A percentile compares a stretch with the other conserved stretches of the same genome.
Conservation (phyloP, 345 rosid species). For the Theobroma cacao region DNA sequence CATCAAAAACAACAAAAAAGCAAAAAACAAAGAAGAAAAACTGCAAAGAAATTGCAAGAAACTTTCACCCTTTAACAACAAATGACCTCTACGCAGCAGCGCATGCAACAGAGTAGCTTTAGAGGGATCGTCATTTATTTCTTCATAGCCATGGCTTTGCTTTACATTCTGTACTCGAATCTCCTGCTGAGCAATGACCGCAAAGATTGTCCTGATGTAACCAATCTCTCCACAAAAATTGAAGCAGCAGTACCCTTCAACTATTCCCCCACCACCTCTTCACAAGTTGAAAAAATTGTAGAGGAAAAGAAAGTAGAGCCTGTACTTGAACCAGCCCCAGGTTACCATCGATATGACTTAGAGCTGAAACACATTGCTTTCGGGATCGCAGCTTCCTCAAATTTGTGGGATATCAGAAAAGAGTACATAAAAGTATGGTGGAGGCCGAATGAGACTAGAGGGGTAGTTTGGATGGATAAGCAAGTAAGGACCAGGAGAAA, state of each 20-base stretch:
- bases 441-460: constrained; percentile 66
- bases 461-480: constrained; percentile 74
- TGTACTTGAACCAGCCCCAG: constrained; percentile 14
- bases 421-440: constrained; percentile 84
- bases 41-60: constrained; percentile 4
- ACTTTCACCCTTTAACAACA: neutral
- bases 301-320: neutral
- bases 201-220: constrained; percentile 20
- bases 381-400: constrained; percentile 71
- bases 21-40: constrained; percentile 15
- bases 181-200: constrained; percentile 30
- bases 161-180: constrained; percentile 52
- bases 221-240: constrained; percentile 16
- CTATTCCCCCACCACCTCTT: constrained; percentile 18
- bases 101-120: constrained; percentile 26
- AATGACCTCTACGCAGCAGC: constrained; percentile 20
- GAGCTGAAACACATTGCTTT: constrained; percentile 64
- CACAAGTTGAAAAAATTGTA: neutral
- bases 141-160: constrained; percentile 39
- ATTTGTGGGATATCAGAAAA: constrained; percentile 68
- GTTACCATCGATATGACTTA: constrained; percentile 34
- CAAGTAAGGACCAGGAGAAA: constrained; percentile 31
- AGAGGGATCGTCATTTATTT: constrained; percentile 42
- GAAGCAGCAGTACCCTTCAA: neutral
- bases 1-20: constrained; percentile 13